A percentile compares a stretch with the other conserved stretches of the same genome.
phyloP scores from a whole-genome alignment of 2,329 filamentous ascomycete species.

The Sarocladium strictum region DNA sequence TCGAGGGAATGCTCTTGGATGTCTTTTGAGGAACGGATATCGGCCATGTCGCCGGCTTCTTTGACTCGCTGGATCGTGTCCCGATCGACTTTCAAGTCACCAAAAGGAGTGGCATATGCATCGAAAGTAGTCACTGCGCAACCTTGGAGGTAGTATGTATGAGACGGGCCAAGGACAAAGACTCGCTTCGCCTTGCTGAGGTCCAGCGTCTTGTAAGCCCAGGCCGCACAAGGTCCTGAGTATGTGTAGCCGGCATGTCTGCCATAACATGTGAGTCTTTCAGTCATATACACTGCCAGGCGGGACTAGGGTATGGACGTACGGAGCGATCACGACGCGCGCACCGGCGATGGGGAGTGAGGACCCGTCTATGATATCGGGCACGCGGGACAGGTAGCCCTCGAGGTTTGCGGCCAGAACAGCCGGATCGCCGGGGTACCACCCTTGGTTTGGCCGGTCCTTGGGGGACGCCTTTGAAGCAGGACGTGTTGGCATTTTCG shows the following conservation, averaged over 20 bases:
- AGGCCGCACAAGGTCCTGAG: slow-evolving; percentile 87
- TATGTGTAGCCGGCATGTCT: slow-evolving; percentile 93
- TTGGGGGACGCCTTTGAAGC: slow-evolving; percentile 56
- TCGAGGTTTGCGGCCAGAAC: slow-evolving; percentile 67
- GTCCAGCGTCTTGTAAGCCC: slow-evolving; percentile 88
- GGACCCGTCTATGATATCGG: slow-evolving; percentile 52
- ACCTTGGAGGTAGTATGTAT: slow-evolving; percentile 73
- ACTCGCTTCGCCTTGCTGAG: slow-evolving; percentile 76
- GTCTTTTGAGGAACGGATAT: slow-evolving; percentile 63
- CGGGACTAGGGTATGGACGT: slow-evolving; percentile 15
- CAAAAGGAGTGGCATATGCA: slow-evolving; percentile 69
- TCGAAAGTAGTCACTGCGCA: slow-evolving; percentile 71
- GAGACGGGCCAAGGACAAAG: slow-evolving; percentile 89
- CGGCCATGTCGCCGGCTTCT: slow-evolving; percentile 24
- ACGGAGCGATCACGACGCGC: slow-evolving; percentile 89
- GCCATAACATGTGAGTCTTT: neutral
- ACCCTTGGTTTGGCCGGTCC: slow-evolving; percentile 59
- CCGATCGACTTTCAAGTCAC: slow-evolving; percentile 60
- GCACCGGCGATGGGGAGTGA: slow-evolving; percentile 66
- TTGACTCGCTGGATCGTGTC: slow-evolving; percentile 45
- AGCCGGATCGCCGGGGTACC: slow-evolving; percentile 65
- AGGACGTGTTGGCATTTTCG: slow-evolving; percentile 24
- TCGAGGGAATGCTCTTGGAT: slow-evolving; percentile 88
- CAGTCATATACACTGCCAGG: neutral
- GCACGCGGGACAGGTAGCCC: slow-evolving; percentile 66